Conservation (phyloP, 2,329 filamentous ascomycete genomes). For the Hypoxylon sp. region DNA sequence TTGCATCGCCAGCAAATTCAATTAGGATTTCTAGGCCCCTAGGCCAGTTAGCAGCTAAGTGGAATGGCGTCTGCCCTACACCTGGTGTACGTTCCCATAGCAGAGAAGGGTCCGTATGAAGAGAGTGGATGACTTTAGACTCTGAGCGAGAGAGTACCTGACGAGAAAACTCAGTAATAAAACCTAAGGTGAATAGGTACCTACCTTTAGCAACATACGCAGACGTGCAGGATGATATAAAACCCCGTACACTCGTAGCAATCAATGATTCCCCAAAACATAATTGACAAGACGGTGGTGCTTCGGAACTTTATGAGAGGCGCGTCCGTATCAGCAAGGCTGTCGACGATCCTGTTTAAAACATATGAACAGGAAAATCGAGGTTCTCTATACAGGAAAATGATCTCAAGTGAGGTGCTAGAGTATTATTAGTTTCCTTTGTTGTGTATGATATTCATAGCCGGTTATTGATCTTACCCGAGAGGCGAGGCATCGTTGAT, state of each 20-base stretch:
- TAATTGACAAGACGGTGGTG: not conserved
- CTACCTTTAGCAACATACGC: not conserved
- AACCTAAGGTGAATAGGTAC: not conserved
- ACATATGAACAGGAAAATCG: not conserved
- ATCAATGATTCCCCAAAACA: not conserved
- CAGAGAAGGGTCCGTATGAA: not conserved
- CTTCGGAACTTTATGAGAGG: not conserved
- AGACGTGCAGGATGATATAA: not conserved
- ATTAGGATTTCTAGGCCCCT: slow-evolving; percentile 27
- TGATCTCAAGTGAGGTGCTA: not conserved
- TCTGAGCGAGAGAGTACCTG: slow-evolving; percentile 1
- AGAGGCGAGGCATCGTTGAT: not conserved
- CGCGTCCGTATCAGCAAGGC: not conserved
- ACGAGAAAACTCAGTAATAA: not conserved
- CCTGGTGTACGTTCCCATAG: not conserved
- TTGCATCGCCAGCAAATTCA: slow-evolving; percentile 6
- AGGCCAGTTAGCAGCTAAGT: slow-evolving; percentile 29
- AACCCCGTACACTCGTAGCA: slow-evolving; percentile 4
- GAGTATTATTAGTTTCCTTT: not conserved
- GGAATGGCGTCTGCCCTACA: slow-evolving; percentile 9
- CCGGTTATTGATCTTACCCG: not conserved
- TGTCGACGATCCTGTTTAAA: not conserved
- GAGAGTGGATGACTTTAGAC: not conserved
- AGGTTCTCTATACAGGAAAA: not conserved
- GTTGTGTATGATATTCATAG: not conserved